A percentile compares a stretch with the other conserved stretches of the same genome.
Conservation (phyloP, 176 grass and related monocot species). For the Aegilops longissima region DNA sequence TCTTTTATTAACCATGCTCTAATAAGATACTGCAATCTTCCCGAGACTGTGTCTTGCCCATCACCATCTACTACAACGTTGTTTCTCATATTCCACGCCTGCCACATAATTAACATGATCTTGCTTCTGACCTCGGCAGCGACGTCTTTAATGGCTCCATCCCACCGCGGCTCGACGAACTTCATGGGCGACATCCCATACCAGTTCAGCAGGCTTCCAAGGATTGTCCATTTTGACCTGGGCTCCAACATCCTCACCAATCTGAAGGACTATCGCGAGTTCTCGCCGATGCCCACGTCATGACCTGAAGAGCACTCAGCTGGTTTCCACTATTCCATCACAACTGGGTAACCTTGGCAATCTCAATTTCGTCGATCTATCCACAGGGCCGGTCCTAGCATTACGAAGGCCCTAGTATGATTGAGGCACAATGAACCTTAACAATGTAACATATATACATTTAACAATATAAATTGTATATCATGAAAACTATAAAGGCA, state of each 20-base stretch:
- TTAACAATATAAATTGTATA: too few relatives aligned
- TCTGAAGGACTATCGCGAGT: conserved; percentile 14
- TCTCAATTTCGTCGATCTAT: conserved; percentile 20
- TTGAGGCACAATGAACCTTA: too few relatives aligned
- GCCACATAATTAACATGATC: too few relatives aligned
- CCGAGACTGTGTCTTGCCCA: too few relatives aligned
- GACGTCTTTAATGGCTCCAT: conserved; percentile 41
- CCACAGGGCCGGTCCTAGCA: too few relatives aligned
- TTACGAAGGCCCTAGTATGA: too few relatives aligned
- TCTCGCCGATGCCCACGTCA: conserved; percentile 47
- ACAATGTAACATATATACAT: too few relatives aligned
- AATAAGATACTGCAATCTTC: too few relatives aligned
- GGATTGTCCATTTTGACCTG: conserved; percentile 47
- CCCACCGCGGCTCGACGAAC: conserved; percentile 47
- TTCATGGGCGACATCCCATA: conserved; percentile 11
- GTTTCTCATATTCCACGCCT: too few relatives aligned
- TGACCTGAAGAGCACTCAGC: background rate
- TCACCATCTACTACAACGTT: too few relatives aligned
- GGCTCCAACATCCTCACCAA: conserved; percentile 42
- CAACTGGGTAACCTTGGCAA: conserved; percentile 30
- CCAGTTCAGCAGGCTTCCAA: conserved; percentile 48
- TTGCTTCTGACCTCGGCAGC: conserved; percentile 32
- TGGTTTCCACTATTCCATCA: conserved; percentile 31
- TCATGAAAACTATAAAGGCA: too few relatives aligned
- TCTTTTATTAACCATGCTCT: too few relatives aligned